These are phyloP conservation scores for Cryptosporidium andersoni DNA, from an alignment of 169 alveolate genomes.

Conservation along the genomic window DNA sequence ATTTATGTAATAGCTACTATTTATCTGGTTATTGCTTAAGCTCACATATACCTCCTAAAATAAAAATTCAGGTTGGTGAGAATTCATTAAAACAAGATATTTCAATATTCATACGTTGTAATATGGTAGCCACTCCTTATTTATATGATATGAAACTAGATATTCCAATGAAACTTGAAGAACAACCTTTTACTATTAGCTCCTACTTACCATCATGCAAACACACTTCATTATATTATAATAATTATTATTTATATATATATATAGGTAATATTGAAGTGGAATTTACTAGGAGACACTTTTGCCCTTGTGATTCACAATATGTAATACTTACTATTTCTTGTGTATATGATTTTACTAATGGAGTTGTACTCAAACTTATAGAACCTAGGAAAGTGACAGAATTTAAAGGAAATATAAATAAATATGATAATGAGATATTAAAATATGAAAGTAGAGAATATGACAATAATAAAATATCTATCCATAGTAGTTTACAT, in stretches of 20 bases:
- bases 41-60: constrained; percentile 56
- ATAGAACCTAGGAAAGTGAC: constrained; percentile 24
- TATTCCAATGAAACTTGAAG: constrained; percentile 27
- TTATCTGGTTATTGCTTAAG: constrained; percentile 44
- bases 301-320: constrained; percentile 56
- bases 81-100: constrained; percentile 62
- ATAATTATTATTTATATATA: constrained; percentile 51
- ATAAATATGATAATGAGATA: background rate
- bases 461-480: background rate
- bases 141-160: constrained; percentile 46
- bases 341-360: constrained; percentile 29
- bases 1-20: constrained; percentile 56
- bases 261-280: constrained; percentile 65
- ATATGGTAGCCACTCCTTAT: constrained; percentile 61
- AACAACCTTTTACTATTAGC: background rate
- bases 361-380: constrained; percentile 30
- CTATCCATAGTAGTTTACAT: constrained; percentile 2
- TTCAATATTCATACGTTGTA: constrained; percentile 42
- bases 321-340: constrained; percentile 49
- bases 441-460: background rate
- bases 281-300: constrained; percentile 69
- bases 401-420: constrained; percentile 5
- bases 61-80: constrained; percentile 14
- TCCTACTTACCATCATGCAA: constrained; percentile 29
- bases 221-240: constrained; percentile 24